A percentile compares a stretch with the other conserved stretches of the same genome.
These are phyloP conservation scores for Botrytis byssoidea DNA, from an alignment of 2,329 filamentous ascomycete genomes.

Conservation along the genomic window DNA sequence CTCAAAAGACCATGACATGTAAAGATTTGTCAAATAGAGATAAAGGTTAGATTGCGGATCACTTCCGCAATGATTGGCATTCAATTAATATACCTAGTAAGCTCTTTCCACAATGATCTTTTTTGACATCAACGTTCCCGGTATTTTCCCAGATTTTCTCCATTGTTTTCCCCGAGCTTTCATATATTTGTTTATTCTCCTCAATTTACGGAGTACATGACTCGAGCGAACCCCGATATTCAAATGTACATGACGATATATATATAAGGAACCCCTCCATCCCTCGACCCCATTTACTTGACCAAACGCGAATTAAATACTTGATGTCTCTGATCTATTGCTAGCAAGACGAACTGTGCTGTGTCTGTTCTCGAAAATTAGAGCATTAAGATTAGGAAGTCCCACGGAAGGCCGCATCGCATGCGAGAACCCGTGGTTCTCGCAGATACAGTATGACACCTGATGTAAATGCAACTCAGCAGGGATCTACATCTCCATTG, in stretches of 20 bases:
- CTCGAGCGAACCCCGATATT: background rate
- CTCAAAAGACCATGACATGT: background rate
- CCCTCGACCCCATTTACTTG: background rate
- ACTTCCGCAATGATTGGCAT: background rate
- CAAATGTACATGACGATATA: conserved; percentile 7
- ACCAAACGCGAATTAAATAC: background rate
- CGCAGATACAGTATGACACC: conserved; percentile 29
- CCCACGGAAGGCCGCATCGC: conserved; percentile 19
- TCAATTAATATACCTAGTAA: background rate
- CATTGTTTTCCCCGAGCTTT: background rate
- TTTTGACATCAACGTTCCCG: background rate
- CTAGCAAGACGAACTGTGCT: background rate
- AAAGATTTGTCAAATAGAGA: background rate
- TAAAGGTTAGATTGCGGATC: background rate
- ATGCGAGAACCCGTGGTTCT: conserved; percentile 28
- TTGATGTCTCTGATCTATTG: conserved; percentile 6
- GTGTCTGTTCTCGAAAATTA: background rate
- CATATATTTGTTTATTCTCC: background rate
- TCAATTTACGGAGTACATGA: conserved; percentile 13
- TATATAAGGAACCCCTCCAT: conserved; percentile 1
- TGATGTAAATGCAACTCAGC: conserved; percentile 17
- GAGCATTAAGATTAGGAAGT: conserved; percentile 1
- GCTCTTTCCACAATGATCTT: background rate
- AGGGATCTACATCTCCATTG: conserved; percentile 8
- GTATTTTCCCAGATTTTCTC: conserved; percentile 2